These are phyloP conservation scores for Solanum dulcamara DNA, from an alignment of 257 asterid species.

Conservation along the genomic window DNA sequence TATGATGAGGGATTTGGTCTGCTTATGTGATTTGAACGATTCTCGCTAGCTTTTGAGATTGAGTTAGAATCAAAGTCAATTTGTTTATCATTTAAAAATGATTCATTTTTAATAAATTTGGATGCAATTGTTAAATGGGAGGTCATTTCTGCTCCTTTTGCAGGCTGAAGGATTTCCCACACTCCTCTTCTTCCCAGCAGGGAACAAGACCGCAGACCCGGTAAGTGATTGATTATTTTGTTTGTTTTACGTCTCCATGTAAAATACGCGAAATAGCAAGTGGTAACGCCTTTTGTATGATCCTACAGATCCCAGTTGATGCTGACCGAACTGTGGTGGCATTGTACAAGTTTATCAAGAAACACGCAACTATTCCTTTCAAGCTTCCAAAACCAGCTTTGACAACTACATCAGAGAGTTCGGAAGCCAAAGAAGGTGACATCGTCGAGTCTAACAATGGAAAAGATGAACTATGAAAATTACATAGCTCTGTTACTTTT, in stretches of 20 bases:
- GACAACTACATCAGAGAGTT: slow-evolving; percentile 18
- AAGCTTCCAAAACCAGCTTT: slow-evolving; percentile 59
- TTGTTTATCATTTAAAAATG: too few relatives aligned
- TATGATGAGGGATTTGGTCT: neutral
- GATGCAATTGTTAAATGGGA: neutral
- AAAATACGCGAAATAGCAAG: neutral
- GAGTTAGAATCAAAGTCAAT: neutral
- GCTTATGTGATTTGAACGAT: neutral
- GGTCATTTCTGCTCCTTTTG: neutral
- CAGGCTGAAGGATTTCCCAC: slow-evolving; percentile 97
- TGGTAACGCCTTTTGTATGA: neutral
- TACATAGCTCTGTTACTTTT: neutral
- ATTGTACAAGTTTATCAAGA: slow-evolving; percentile 74
- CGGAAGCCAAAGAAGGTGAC: slow-evolving; percentile 15
- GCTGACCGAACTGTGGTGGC: slow-evolving; percentile 76
- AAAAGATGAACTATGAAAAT: slow-evolving; percentile 68
- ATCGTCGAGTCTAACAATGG: slow-evolving; percentile 15
- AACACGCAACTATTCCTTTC: slow-evolving; percentile 78
- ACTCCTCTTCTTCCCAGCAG: slow-evolving; percentile 88
- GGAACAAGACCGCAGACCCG: slow-evolving; percentile 66
- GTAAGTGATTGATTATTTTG: slow-evolving; percentile 33
- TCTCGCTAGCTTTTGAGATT: neutral
- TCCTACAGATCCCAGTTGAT: slow-evolving; percentile 59
- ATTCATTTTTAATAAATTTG: neutral
- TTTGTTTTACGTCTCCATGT: neutral